Evolutionary conservation across 306 rosid genomes (phyloP).

Genomic region (Vachellia collinsii): DNA sequence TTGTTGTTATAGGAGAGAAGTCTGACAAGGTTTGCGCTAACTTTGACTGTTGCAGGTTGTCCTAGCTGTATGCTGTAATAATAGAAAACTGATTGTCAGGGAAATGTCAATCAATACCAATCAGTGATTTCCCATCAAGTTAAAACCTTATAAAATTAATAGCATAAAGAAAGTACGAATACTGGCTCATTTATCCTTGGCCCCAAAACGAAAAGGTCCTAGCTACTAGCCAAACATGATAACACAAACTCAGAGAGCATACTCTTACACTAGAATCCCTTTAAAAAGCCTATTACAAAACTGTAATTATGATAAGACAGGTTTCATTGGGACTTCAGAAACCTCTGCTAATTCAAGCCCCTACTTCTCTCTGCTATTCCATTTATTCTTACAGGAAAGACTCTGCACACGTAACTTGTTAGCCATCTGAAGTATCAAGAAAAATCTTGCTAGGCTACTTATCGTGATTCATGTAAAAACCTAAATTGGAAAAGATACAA

Average conservation of each 20-base stretch:
- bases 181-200: not conserved
- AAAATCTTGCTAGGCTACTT: not conserved
- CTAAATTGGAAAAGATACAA: not conserved
- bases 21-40: constrained; percentile 89
- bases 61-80: constrained; percentile 84
- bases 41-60: constrained; percentile 94
- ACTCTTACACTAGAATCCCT: not conserved
- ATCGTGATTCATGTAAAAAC: not conserved
- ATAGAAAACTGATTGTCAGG: constrained; percentile 20
- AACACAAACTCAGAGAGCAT: not conserved
- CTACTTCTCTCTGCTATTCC: not conserved
- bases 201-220: not conserved
- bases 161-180: not conserved
- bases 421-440: not conserved
- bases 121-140: not conserved
- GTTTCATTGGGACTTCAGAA: not conserved
- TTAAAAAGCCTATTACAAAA: not conserved
- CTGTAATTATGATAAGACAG: not conserved
- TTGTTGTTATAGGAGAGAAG: constrained; percentile 86
- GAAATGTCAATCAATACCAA: constrained; percentile 4
- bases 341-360: not conserved
- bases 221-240: not conserved
- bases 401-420: not conserved
- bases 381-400: not conserved
- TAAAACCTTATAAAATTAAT: not conserved